Evolutionary conservation across 192 early-diverging fungal genomes (phyloP), one percentile per base, ranked within the genome.

Genomic region (Backusella circina): DNA sequence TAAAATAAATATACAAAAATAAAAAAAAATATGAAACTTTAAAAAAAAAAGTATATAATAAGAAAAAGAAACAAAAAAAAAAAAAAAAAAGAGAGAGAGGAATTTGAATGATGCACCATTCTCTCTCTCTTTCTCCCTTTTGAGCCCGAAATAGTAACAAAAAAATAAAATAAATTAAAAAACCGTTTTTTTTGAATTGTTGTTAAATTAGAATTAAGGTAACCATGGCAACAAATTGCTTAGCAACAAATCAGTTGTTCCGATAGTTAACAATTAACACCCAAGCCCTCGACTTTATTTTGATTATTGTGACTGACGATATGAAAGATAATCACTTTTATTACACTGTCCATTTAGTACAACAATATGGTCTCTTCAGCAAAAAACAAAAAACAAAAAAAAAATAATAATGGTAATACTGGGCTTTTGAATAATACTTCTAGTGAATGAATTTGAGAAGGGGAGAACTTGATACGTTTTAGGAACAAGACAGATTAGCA

Each of bases 21-120:
- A 31, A 32, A 18, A 35, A 31, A 3, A 36, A 28, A 23, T 15
- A 8, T 37, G 28, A 68, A 38, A 68, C 13, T 35, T 23, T 21
- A 68, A 23, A 26, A 70, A 67, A 67, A 33, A 70, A 38, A 38
- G 51, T 33, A 47, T 28, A 18, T n/a, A 38, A 65, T 38, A 23
- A 61, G 38, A 65, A 26, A 41, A 70, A 35, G 72, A 74, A 74
- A 51, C 44, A 7, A 47, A 65, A 74, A 73, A 67, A 57, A 6
- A 57, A 57, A 54, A n/a, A 50, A 2, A n/a, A 50, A 50, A 12
- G 6, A 54, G 23, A 23, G 2, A 54, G n/a, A 54, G 51, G 51
- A 23, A 54, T 54, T 54, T 54, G 51, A 54, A 54, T 54, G 51
- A 54, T 21, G 26, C 23, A 54, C 51, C 50, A 54, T 1, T 12